Conservation (phyloP, 208 protist genomes). For the Trypanosoma scelopori region DNA sequence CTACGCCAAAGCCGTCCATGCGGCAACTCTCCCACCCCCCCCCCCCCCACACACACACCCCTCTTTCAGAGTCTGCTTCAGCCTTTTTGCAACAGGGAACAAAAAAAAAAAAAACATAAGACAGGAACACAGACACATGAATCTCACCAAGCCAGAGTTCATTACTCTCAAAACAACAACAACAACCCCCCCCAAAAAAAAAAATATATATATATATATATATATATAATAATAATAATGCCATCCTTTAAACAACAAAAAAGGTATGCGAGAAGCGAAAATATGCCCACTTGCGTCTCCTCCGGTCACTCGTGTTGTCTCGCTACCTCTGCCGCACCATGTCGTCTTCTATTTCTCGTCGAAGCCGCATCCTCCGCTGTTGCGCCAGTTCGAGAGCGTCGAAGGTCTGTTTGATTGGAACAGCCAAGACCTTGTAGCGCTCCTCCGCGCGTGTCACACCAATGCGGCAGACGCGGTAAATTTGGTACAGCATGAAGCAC, state of each 20-base stretch:
- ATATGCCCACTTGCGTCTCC: not conserved
- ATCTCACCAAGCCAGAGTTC: not conserved
- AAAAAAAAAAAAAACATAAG: no score
- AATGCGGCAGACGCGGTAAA: conserved; percentile 76
- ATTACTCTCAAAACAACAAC: no score
- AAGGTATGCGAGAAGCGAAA: not conserved
- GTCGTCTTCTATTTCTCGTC: conserved; percentile 78
- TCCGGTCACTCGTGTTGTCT: not conserved
- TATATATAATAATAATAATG: no score
- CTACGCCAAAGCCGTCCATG: not conserved
- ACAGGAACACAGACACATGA: conserved; percentile 1
- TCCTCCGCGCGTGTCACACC: conserved; percentile 75
- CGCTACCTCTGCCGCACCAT: conserved; percentile 39
- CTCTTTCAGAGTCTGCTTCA: no score
- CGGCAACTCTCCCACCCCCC: not conserved
- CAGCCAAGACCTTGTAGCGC: conserved; percentile 69
- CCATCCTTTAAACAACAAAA: no score
- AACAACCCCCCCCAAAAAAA: no score
- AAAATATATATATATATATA: no score
- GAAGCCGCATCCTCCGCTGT: conserved; percentile 39
- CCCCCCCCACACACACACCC: no score
- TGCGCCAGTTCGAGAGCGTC: conserved; percentile 67
- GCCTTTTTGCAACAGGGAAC: no score
- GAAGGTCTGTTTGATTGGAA: conserved; percentile 82
- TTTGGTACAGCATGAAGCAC: conserved; percentile 75